Evolutionary conservation across 441 rosid genomes (phyloP).

Genomic region (Geranium incanum): DNA sequence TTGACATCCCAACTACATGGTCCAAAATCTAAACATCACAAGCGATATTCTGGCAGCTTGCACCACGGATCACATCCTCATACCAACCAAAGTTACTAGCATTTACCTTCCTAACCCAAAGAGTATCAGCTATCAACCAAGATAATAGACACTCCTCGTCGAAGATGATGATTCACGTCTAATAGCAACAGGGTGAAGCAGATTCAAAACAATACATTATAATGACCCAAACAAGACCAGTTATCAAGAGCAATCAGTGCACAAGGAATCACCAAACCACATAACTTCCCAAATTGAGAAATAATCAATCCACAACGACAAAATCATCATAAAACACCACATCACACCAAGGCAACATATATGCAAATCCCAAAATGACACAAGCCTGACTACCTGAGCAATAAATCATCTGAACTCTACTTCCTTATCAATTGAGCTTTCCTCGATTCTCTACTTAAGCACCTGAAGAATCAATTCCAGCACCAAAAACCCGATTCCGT

Average conservation of each 20-base stretch:
- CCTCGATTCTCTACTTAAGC: conserved; percentile 52
- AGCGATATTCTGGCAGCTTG: conserved; percentile 79
- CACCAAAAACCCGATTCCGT: conserved; percentile 39
- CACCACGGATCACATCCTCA: conserved; percentile 75
- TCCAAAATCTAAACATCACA: conserved; percentile 71
- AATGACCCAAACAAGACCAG: conserved; percentile 42
- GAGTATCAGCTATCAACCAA: not conserved
- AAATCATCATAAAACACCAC: not conserved
- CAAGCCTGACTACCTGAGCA: conserved; percentile 43
- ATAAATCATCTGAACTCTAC: conserved; percentile 71
- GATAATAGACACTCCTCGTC: not conserved
- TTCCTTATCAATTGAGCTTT: conserved; percentile 52
- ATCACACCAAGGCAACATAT: not conserved
- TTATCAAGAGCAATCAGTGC: conserved; percentile 84
- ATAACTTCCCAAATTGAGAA: conserved; percentile 41
- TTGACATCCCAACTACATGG: conserved; percentile 70
- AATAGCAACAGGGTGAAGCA: too few species aligned
- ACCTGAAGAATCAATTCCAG: conserved; percentile 50
- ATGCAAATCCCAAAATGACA: conserved; percentile 9
- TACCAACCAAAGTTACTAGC: conserved; percentile 48
- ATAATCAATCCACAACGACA: conserved; percentile 37
- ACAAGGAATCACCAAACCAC: conserved; percentile 72
- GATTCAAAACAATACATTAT: too few species aligned
- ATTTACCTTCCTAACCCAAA: conserved; percentile 38
- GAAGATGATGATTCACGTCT: too few species aligned